Percentiles rank a stretch among this genome's conserved stretches.
Evolutionary conservation across 208 protist species (phyloP).

Genomic region (Trypanosoma melophagium): DNA sequence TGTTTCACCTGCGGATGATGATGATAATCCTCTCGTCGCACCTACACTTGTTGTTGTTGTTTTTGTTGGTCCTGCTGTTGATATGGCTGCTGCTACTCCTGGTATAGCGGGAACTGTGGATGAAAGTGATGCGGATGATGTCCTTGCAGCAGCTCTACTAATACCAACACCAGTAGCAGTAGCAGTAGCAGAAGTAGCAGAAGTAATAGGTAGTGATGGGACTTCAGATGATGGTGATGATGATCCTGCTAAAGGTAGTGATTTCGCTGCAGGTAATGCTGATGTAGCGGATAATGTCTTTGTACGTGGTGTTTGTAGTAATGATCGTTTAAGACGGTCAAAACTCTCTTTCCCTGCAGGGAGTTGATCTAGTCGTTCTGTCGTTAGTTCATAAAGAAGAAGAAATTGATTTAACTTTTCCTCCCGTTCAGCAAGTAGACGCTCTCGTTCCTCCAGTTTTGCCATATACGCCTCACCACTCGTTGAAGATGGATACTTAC

Average conservation of each 20-base stretch:
- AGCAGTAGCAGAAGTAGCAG: not conserved
- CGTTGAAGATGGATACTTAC: not conserved
- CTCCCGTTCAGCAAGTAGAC: conserved; percentile 52
- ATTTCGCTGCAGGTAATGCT: too few species aligned
- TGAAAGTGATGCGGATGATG: too few species aligned
- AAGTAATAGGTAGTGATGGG: too few species aligned
- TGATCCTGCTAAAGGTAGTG: too few species aligned
- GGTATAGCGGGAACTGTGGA: not conserved
- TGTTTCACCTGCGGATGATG: too few species aligned
- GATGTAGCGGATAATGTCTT: not conserved
- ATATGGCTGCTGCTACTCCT: not conserved
- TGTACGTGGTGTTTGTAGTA: conserved; percentile 1
- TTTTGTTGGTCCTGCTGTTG: not conserved
- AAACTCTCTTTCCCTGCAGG: conserved; percentile 25
- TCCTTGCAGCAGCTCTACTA: too few species aligned
- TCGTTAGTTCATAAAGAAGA: conserved; percentile 78
- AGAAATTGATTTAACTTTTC: conserved; percentile 69
- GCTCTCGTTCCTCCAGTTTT: conserved; percentile 39
- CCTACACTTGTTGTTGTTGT: too few species aligned
- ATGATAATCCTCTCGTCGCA: too few species aligned
- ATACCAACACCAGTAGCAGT: too few species aligned
- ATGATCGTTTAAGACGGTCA: conserved; percentile 15
- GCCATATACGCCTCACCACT: not conserved
- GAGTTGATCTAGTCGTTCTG: conserved; percentile 68
- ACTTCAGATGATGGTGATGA: too few species aligned